These are phyloP conservation scores for Coemansia asiatica DNA, from an alignment of 192 early-diverging fungal species.

Conservation along the genomic window DNA sequence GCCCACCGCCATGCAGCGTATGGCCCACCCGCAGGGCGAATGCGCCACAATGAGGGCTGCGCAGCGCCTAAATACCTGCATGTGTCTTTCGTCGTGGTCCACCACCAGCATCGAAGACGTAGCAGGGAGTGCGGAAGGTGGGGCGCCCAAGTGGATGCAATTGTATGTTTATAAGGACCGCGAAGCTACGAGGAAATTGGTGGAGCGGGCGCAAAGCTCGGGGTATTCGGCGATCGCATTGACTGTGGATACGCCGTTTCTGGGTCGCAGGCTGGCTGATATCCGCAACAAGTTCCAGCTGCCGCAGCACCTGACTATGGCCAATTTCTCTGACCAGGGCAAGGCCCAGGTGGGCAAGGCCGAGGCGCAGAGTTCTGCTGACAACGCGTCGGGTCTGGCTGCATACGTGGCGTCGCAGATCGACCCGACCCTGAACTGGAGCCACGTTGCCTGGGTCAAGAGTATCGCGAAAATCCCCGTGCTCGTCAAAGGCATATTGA, in stretches of 20 bases:
- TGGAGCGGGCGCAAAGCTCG: constrained; percentile 67
- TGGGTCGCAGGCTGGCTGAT: constrained; percentile 61
- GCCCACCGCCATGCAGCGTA: constrained; percentile 75
- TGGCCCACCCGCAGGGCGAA: constrained; percentile 70
- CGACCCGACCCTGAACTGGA: constrained; percentile 82
- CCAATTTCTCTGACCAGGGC: constrained; percentile 57
- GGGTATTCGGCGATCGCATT: constrained; percentile 69
- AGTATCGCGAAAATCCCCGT: constrained; percentile 78
- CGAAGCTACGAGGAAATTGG: constrained; percentile 57
- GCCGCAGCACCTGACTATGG: constrained; percentile 64
- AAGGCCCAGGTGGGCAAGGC: constrained; percentile 26
- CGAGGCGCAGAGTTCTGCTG: background rate
- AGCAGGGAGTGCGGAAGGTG: constrained; percentile 10
- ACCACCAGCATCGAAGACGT: constrained; percentile 68
- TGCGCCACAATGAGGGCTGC: constrained; percentile 61
- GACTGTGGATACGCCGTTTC: constrained; percentile 61
- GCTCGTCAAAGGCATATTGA: constrained; percentile 89
- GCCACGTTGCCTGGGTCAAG: constrained; percentile 77
- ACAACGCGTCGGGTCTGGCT: constrained; percentile 43
- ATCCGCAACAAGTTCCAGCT: constrained; percentile 60
- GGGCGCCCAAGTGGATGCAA: constrained; percentile 64
- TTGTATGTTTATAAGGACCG: constrained; percentile 82
- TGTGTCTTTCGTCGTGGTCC: constrained; percentile 64
- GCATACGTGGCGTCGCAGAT: constrained; percentile 48
- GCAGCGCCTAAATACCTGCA: constrained; percentile 31